These are phyloP conservation scores for Diaporthe amygdali DNA, from an alignment of 2,329 filamentous ascomycete genomes.

Conservation along the genomic window DNA sequence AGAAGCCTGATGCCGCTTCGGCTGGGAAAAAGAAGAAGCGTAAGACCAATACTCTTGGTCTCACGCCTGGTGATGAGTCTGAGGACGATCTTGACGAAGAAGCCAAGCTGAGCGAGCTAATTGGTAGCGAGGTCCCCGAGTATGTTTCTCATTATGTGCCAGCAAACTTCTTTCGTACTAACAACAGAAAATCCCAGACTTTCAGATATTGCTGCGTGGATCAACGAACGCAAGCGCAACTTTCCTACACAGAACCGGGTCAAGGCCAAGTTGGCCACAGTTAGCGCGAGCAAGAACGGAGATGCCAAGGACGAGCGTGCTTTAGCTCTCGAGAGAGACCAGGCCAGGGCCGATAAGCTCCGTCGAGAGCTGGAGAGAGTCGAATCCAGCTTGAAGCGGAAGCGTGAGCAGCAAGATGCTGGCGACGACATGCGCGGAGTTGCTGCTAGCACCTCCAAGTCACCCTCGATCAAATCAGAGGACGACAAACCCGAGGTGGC, in stretches of 20 bases:
- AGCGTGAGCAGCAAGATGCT: conserved; percentile 70
- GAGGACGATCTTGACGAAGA: conserved; percentile 78
- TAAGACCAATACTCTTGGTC: conserved; percentile 73
- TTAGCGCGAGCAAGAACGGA: conserved; percentile 66
- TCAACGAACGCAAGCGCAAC: conserved; percentile 78
- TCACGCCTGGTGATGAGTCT: conserved; percentile 70
- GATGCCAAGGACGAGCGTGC: conserved; percentile 49
- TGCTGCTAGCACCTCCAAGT: conserved; percentile 42
- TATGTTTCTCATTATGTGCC: conserved; percentile 42
- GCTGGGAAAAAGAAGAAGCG: conserved; percentile 72
- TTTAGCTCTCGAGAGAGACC: conserved; percentile 56
- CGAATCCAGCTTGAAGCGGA: conserved; percentile 72
- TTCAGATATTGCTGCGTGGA: conserved; percentile 78
- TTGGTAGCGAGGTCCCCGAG: conserved; percentile 61
- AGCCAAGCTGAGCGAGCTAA: conserved; percentile 57
- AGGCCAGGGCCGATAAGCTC: conserved; percentile 64
- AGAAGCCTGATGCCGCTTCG: conserved; percentile 57
- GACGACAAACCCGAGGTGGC: conserved; percentile 65
- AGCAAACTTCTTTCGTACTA: background rate
- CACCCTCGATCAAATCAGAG: conserved; percentile 53
- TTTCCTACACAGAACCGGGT: conserved; percentile 80
- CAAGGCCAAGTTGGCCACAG: conserved; percentile 63
- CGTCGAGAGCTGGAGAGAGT: conserved; percentile 71
- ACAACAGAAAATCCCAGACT: conserved; percentile 45
- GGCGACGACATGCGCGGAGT: conserved; percentile 67